phyloP scores from a whole-genome alignment of 176 grass and related monocot species.

The Puccinellia tenuiflora region DNA sequence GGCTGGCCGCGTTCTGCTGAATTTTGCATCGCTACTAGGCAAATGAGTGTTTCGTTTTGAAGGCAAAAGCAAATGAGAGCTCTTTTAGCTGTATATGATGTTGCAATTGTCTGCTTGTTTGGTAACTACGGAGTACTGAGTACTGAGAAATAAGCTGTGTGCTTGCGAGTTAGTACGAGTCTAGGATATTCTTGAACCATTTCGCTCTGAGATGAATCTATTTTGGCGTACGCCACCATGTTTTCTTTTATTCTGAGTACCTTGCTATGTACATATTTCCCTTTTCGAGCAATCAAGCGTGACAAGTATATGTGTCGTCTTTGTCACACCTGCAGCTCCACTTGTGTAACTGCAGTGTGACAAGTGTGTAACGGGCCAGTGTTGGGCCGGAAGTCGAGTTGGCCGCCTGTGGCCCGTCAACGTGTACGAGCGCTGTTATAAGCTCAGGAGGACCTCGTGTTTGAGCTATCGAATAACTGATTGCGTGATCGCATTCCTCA shows the following conservation, averaged over 20 bases:
- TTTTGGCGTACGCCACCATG: not conserved
- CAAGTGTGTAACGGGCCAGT: no score
- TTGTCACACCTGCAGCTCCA: no score
- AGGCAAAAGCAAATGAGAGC: not conserved
- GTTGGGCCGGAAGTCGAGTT: no score
- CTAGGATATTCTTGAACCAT: constrained; percentile 12
- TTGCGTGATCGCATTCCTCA: no score
- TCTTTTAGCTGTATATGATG: constrained; percentile 15
- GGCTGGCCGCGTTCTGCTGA: not conserved
- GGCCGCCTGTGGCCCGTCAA: no score
- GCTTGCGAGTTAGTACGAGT: constrained; percentile 15
- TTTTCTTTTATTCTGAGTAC: not conserved
- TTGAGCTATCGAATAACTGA: no score
- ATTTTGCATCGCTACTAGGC: constrained; percentile 20
- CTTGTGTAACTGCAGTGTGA: no score
- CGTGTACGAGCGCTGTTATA: no score
- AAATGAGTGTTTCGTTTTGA: constrained; percentile 15
- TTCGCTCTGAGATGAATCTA: not conserved
- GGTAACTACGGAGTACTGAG: not conserved
- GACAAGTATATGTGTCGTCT: no score
- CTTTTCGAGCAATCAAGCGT: not conserved
- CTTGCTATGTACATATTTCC: constrained; percentile 9
- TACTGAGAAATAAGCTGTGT: constrained; percentile 30
- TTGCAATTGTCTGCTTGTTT: not conserved
- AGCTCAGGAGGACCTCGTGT: no score